Percentiles rank a stretch among this genome's conserved stretches.
phyloP scores from a whole-genome alignment of 2,329 filamentous ascomycete species.

The Xylaria sp. region DNA sequence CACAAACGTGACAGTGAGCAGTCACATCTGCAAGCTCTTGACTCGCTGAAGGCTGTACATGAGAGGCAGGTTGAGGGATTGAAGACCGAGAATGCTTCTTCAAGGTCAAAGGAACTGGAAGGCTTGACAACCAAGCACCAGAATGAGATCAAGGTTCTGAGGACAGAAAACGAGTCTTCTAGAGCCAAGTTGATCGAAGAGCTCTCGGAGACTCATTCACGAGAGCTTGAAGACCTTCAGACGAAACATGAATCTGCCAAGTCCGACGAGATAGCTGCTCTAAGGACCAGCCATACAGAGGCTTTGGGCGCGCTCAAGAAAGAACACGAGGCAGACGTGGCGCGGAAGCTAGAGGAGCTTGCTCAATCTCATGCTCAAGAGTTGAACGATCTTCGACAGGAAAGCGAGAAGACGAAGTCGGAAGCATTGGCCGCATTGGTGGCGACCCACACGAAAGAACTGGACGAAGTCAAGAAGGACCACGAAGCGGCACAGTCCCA shows the following conservation, averaged over 20 bases:
- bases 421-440: constrained; percentile 22
- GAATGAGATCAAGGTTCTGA: constrained; percentile 29
- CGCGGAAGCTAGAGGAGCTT: constrained; percentile 22
- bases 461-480: constrained; percentile 28
- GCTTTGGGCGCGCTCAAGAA: constrained; percentile 18
- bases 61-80: constrained; percentile 33
- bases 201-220: constrained; percentile 22
- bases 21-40: constrained; percentile 30
- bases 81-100: constrained; percentile 31
- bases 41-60: constrained; percentile 34
- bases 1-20: constrained; percentile 37
- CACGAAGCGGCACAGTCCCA: constrained; percentile 24
- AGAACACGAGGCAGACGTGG: constrained; percentile 19
- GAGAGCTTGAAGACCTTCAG: constrained; percentile 25
- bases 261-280: constrained; percentile 3
- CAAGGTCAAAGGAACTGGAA: constrained; percentile 30
- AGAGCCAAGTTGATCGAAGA: constrained; percentile 21
- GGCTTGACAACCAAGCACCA: constrained; percentile 28
- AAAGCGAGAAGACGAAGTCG: constrained; percentile 22
- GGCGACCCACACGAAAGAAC: constrained; percentile 19
- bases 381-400: constrained; percentile 23
- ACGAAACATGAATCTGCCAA: constrained; percentile 15
- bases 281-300: constrained; percentile 13
- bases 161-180: constrained; percentile 26
- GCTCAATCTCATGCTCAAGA: constrained; percentile 19